Evolutionary conservation across 2,329 filamentous ascomycete genomes (phyloP), one percentile per base, ranked within the genome.

Genomic region (Shiraia bambusicola): DNA sequence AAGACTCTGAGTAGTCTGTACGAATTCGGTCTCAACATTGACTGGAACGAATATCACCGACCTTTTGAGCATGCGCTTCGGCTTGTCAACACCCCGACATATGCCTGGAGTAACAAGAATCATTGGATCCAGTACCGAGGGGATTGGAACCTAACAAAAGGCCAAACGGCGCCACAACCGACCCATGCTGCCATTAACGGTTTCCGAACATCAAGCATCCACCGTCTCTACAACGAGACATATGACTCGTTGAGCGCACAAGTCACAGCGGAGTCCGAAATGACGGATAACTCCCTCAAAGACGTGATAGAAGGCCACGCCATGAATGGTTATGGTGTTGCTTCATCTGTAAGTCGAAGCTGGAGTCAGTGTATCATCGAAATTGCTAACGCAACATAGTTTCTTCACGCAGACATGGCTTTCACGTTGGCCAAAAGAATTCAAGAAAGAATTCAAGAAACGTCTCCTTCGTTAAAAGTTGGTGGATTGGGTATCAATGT

Each of bases 41-140:
- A 80, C 50, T 88, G 82, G 81, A 73, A 76, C 33, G 82, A 82
- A 58, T 83, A 77, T 52, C 77, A 83, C 56, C 65, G 72, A 3
- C 70, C 74, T 17, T 80, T 78, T 47, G 67, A 74, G 42, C 45
- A 56, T 1, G 63, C 63, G 2, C 69, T 76, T 15, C 63, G 69
- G 1, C 63, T 84, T 2, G 58, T 83, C 2, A 66, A 76, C 19
- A 63, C 86, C 3, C 82, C 82, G 2, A 46, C 57, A 2, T 71
- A 71, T 38, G 33, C 35, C 5, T 71, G 51, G 49, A 50, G 69
- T 26, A 37, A 56, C 8, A 68, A 69, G 46, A 58, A 56, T 13
- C 69, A 68, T 53, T 71, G 67, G 67, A 53, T 69, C 4, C 50
- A 59, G 16, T 71, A 71, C 52, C 47, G 50, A 12, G 47, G 50